phyloP scores from a whole-genome alignment of 495 filamentous ascomycete genomes.

The Penicillium tannophilum region DNA sequence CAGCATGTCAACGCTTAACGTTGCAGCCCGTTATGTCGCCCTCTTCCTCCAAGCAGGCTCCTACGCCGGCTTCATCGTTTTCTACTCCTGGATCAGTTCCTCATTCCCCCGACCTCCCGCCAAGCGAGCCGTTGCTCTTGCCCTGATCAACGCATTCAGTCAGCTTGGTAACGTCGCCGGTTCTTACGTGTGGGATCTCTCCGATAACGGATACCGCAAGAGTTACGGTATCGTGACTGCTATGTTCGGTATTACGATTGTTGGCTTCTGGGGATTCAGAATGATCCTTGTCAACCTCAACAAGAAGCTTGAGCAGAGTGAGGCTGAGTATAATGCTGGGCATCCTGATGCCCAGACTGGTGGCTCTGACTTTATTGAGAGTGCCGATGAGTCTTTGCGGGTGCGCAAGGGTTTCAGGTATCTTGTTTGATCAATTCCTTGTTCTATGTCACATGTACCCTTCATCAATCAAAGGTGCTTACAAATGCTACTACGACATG shows the following conservation, averaged over 20 bases:
- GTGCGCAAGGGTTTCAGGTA: slow-evolving; percentile 41
- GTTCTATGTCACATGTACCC: background rate
- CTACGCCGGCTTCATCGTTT: slow-evolving; percentile 66
- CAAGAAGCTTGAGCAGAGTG: slow-evolving; percentile 60
- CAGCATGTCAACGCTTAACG: slow-evolving; percentile 63
- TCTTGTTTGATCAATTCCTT: slow-evolving; percentile 20
- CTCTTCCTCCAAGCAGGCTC: slow-evolving; percentile 75
- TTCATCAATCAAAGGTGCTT: too few relatives aligned
- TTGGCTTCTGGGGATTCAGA: slow-evolving; percentile 49
- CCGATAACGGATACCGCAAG: slow-evolving; percentile 36
- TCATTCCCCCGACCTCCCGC: slow-evolving; percentile 77
- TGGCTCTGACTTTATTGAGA: slow-evolving; percentile 21
- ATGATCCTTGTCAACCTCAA: slow-evolving; percentile 65
- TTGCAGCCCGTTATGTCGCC: slow-evolving; percentile 70
- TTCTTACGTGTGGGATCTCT: slow-evolving; percentile 36
- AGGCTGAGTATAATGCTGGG: slow-evolving; percentile 28
- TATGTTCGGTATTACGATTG: slow-evolving; percentile 37
- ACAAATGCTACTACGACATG: too few relatives aligned
- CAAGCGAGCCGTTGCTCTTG: slow-evolving; percentile 80
- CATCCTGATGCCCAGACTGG: slow-evolving; percentile 15
- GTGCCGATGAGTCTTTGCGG: slow-evolving; percentile 30
- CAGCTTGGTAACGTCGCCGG: slow-evolving; percentile 39
- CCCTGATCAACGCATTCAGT: slow-evolving; percentile 78
- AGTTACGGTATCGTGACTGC: slow-evolving; percentile 40
- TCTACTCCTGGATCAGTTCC: slow-evolving; percentile 77